Evolutionary conservation across 2,329 filamentous ascomycete genomes (phyloP).

Genomic region (Xylaria sp.): DNA sequence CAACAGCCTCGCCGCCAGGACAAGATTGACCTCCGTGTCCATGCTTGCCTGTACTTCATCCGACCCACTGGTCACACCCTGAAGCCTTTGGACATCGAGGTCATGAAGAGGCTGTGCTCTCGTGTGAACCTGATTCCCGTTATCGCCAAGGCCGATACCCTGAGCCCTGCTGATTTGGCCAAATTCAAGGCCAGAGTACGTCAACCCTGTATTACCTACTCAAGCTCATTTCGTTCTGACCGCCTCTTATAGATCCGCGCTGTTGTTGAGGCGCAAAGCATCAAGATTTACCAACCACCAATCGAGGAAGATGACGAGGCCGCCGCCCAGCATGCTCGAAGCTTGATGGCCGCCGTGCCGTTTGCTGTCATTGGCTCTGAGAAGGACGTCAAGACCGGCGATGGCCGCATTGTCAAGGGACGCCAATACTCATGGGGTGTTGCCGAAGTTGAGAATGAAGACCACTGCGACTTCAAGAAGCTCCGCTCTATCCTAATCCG

Average conservation of each 20-base stretch:
- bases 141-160: conserved; percentile 97
- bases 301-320: conserved; percentile 98
- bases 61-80: conserved; percentile 97
- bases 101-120: conserved; percentile 99
- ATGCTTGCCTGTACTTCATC: conserved; percentile 99
- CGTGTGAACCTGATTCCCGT: conserved; percentile 98
- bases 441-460: conserved; percentile 99
- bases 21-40: conserved; percentile 99
- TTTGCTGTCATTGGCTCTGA: conserved; percentile 99
- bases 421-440: conserved; percentile 99
- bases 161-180: conserved; percentile 89
- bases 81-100: conserved; percentile 98
- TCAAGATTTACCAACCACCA: conserved; percentile 99
- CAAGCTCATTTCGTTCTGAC: conserved; percentile 17
- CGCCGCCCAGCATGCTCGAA: conserved; percentile 92
- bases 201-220: conserved; percentile 34
- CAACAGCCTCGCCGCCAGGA: conserved; percentile 97
- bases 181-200: conserved; percentile 95
- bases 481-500: conserved; percentile 98
- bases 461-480: conserved; percentile 99
- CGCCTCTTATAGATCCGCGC: conserved; percentile 75
- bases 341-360: conserved; percentile 95
- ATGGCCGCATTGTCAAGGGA: conserved; percentile 97
- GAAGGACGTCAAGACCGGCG: conserved; percentile 97
- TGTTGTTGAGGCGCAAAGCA: conserved; percentile 97